Evolutionary conservation across 306 rosid genomes (phyloP).

Genomic region (Erythrophleum fordii): DNA sequence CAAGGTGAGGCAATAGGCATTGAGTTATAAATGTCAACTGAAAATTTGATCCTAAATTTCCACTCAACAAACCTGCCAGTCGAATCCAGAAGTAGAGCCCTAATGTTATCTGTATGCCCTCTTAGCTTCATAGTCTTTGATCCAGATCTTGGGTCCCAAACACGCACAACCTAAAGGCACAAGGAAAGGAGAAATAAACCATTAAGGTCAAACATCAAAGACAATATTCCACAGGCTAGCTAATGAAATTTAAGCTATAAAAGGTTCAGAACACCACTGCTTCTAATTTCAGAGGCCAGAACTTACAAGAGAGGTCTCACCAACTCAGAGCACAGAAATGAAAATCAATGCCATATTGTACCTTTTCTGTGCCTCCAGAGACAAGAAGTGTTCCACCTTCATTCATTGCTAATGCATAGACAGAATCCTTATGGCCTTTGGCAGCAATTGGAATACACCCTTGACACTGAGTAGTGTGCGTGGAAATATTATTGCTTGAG

Average conservation of each 20-base stretch:
- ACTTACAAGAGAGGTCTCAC: slow-evolving; percentile 20
- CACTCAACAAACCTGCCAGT: slow-evolving; percentile 79
- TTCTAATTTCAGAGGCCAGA: slow-evolving; percentile 8
- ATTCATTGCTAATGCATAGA: slow-evolving; percentile 96
- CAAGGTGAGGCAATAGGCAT: not conserved
- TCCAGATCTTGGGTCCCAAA: slow-evolving; percentile 98
- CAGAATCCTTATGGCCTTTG: slow-evolving; percentile 95
- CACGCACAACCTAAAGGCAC: slow-evolving; percentile 83
- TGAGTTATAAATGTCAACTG: not conserved
- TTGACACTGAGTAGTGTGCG: slow-evolving; percentile 65
- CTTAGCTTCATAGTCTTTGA: slow-evolving; percentile 89
- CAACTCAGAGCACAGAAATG: slow-evolving; percentile 32
- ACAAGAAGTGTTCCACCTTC: slow-evolving; percentile 88
- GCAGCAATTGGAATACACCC: slow-evolving; percentile 84
- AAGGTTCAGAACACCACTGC: not conserved
- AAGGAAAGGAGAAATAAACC: slow-evolving; percentile 20
- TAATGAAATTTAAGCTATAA: not conserved
- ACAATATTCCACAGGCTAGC: slow-evolving; percentile 9
- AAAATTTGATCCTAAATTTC: slow-evolving; percentile 13
- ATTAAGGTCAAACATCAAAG: slow-evolving; percentile 14
- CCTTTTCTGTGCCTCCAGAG: slow-evolving; percentile 99
- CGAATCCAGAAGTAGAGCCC: slow-evolving; percentile 92
- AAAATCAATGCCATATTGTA: slow-evolving; percentile 41
- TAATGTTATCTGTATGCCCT: slow-evolving; percentile 95
- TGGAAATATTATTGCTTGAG: slow-evolving; percentile 79